These are phyloP conservation scores for Nitzschia sp. DNA, from an alignment of 108 stramenopile species.

Conservation along the genomic window DNA sequence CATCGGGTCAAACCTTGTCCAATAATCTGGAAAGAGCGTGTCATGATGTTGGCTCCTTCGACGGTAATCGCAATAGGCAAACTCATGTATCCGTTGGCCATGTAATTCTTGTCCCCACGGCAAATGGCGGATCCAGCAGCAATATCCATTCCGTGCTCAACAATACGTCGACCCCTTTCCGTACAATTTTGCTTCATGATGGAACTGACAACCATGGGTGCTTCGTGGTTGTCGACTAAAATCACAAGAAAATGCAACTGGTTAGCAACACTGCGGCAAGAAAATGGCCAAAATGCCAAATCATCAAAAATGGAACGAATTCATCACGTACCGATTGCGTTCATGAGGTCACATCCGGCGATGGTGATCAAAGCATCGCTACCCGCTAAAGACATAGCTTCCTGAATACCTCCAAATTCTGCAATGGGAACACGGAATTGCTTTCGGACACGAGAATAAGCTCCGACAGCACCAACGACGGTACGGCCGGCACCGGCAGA, in stretches of 20 bases:
- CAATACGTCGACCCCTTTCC: constrained; percentile 90
- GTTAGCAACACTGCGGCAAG: too few relatives aligned
- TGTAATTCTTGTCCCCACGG: constrained; percentile 92
- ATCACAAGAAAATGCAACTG: too few relatives aligned
- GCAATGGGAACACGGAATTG: constrained; percentile 99
- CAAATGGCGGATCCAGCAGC: constrained; percentile 97
- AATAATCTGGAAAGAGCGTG: constrained; percentile 96
- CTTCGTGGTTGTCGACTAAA: constrained; percentile 98
- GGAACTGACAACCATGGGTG: constrained; percentile 96
- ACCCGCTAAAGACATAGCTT: constrained; percentile 90
- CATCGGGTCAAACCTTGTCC: constrained; percentile 97
- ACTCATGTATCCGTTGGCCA: constrained; percentile 96
- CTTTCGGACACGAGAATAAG: constrained; percentile 94
- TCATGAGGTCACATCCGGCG: constrained; percentile 94
- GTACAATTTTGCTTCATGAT: constrained; percentile 99
- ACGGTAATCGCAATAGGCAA: constrained; percentile 97
- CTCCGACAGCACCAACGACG: constrained; percentile 90
- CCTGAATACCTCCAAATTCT: constrained; percentile 98
- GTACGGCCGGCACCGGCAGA: constrained; percentile 88
- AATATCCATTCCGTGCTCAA: constrained; percentile 97
- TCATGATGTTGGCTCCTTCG: constrained; percentile 99
- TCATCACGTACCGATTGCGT: too few relatives aligned
- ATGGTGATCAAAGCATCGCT: constrained; percentile 92
- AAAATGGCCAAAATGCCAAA: too few relatives aligned
- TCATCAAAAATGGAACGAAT: too few relatives aligned